Evolutionary conservation across 352 stramenopile species (phyloP).

Genomic region (Pythium folliculosum): DNA sequence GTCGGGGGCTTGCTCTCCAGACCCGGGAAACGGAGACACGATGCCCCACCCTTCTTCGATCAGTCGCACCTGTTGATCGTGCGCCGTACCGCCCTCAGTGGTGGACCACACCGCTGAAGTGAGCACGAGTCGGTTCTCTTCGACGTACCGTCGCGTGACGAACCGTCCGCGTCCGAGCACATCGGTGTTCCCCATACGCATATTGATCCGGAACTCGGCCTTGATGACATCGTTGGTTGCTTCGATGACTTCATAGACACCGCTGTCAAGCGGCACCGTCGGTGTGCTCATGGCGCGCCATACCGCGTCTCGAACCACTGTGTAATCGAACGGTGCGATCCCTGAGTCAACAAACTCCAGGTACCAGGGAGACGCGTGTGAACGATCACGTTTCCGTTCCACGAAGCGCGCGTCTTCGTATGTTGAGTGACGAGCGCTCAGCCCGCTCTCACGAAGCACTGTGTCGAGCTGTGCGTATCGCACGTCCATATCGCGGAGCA

Average conservation of each 20-base stretch:
- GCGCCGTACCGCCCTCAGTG: not conserved
- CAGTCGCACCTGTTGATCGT: conserved; percentile 1
- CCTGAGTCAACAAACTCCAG: conserved; percentile 9
- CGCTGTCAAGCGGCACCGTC: conserved; percentile 1
- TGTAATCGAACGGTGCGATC: conserved; percentile 12
- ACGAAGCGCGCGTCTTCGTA: conserved; percentile 1
- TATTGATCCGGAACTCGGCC: conserved; percentile 3
- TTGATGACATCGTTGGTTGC: not conserved
- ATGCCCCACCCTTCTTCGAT: conserved; percentile 14
- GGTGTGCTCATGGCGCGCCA: conserved; percentile 6
- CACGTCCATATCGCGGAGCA: conserved; percentile 2
- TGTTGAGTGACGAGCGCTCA: not conserved
- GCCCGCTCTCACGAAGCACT: not conserved
- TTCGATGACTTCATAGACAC: conserved; percentile 17
- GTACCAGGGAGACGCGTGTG: not conserved
- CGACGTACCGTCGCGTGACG: conserved; percentile 2
- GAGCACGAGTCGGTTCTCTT: conserved; percentile 4
- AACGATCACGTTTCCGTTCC: not conserved
- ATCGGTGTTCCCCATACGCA: not conserved
- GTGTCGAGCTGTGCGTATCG: conserved; percentile 1
- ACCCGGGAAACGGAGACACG: not conserved
- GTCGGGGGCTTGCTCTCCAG: not conserved
- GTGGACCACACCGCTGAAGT: conserved; percentile 12
- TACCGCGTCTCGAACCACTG: conserved; percentile 1
- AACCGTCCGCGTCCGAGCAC: conserved; percentile 1